Evolutionary conservation across 441 rosid species (phyloP), one percentile per base, ranked within the genome.

Genomic region (Euphorbia neoarborescens): DNA sequence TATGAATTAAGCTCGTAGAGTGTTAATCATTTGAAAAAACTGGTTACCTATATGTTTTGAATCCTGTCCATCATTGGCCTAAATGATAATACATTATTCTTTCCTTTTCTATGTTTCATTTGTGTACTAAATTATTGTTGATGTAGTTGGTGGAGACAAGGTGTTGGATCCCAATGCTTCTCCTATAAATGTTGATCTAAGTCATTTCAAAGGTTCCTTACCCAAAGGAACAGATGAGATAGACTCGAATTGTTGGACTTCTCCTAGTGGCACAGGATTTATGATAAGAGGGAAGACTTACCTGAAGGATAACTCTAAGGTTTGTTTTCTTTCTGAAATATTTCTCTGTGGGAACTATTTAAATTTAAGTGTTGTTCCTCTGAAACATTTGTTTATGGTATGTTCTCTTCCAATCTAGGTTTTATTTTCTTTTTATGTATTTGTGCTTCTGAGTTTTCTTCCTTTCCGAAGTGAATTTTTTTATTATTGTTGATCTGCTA

Each of bases 261-360:
- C 92, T 84, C 95, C 99, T 9, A 84, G 85, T 81, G 96, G 97
- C 64, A 81, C 64, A 75, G 96, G 98, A 32, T 95, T 92, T 85
- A 88, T 85, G 97, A 87, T 95, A 68, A 83, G 99, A 81, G 99
- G 99, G 79, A 90, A 87, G 83, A 88, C 89, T 66, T 95, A 95
- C 79, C 83, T 95, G 54, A 91, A 87, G 79, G 98, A 95, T 77
- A 84, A 81, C 75, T 72, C 84, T 65, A 95, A 95, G 97, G 99
- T 95, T 68, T 62, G 71, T 75, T 24, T 65, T 60, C 66, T 64
- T 63, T 70, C 42, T 57, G 35, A 8, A 17, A 6, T 8, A 2
- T 46, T 71, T 62, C 2, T 65, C 34, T 30, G 13, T 9, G 60
- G 40, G 62, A 35, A 44, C n/a, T 28, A 27, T 7, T 73, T 42